Base-by-base conservation (phyloP, 345 rosid genomes). In the Aegle marmelos region DNA sequence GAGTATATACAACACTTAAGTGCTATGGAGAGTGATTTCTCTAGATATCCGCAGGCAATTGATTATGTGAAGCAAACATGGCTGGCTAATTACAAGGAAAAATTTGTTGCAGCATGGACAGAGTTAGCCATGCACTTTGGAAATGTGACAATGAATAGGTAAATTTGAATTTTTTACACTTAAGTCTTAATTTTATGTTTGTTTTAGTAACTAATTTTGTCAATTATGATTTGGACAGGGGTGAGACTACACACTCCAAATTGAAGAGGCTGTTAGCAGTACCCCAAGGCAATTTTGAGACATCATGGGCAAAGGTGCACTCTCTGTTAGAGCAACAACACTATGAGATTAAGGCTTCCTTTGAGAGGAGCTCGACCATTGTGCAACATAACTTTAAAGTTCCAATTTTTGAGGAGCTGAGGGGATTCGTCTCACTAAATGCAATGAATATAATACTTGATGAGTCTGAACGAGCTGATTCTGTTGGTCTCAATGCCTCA, bases 21-120 rank as follows among this genome's bases (percentile, higher is more conserved):
- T 34, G 50, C 73, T 34, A 37, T 76, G 67, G 69, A 61, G 67
- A 53, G 37, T 66, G 73, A 76, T 76, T 76, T 66, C 65, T 53
- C 54, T 33, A 66, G 66, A 66, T 68, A 68, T 37, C 79, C 79
- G 2, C 59, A 68, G 25, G 79, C 54, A 14, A 31, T 76, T 54
- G 66, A 76, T 34, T 68, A 54, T 56, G 66, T 76, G 62, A 66
- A 54, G 62, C 64, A 76, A 27, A 27, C 72, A 28, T 76, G 79
- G 79, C 45, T 76, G 66, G 41, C 27, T 68, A 39, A 41, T 22
- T 76, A 68, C 25, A 66, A 68, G 54, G 79, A 76, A 17, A 76
- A 33, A 50, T 76, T 76, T 76, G 79, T 76, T 63, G 79, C 72
- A 57, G 79, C 65, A 2, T 66, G 72, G 79, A 76, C 74, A 16